These are phyloP conservation scores for Neurospora sp. DNA, from an alignment of 495 filamentous ascomycete genomes.

Conservation along the genomic window DNA sequence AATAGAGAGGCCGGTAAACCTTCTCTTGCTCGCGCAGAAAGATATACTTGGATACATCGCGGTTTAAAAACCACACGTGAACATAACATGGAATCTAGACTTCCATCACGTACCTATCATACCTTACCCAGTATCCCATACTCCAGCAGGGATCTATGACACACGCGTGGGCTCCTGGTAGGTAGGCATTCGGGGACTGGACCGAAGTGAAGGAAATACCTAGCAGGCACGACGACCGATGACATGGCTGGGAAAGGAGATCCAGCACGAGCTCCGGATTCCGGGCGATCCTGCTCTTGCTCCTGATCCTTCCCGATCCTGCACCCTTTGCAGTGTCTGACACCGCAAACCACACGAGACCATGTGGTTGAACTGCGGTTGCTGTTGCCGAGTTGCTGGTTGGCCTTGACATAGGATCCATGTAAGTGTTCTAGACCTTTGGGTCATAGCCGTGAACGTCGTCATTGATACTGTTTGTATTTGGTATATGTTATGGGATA, in stretches of 20 bases:
- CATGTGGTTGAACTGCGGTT: background rate
- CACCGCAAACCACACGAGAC: background rate
- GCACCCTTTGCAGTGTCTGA: background rate
- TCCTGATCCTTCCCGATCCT: background rate
- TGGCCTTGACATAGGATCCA: background rate
- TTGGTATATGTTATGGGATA: background rate
- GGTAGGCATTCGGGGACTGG: background rate
- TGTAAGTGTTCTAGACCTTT: background rate
- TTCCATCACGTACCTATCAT: background rate
- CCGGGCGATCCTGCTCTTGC: background rate
- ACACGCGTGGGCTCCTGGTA: background rate
- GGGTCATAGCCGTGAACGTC: background rate
- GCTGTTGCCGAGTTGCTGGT: background rate
- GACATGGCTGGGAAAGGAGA: background rate
- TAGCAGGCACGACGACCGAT: background rate
- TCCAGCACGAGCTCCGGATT: background rate
- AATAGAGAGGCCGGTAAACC: background rate
- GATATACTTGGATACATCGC: background rate
- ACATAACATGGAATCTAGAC: background rate
- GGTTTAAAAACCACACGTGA: background rate
- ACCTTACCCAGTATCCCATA: background rate
- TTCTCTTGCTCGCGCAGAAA: background rate
- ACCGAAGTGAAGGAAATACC: background rate
- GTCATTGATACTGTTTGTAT: background rate
- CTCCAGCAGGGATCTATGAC: background rate